These are phyloP conservation scores for Reticulascus tulasneorum DNA, from an alignment of 2,329 filamentous ascomycete species.

Conservation along the genomic window DNA sequence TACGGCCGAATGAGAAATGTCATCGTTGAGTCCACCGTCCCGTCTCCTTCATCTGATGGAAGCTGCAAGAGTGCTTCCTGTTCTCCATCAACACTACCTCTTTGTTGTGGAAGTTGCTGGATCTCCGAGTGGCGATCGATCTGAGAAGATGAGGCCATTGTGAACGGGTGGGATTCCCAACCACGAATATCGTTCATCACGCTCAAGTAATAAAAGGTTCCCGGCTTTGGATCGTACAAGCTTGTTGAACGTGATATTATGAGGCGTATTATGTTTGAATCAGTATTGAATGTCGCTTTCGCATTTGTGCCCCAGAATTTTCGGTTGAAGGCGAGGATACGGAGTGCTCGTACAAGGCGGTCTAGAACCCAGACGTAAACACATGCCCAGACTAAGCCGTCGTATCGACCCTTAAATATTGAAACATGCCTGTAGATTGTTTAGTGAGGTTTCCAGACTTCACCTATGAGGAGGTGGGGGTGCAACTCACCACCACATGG, in stretches of 20 bases:
- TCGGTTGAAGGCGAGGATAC: constrained; percentile 37
- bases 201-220: constrained; percentile 43
- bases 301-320: constrained; percentile 31
- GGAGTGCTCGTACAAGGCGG: constrained; percentile 38
- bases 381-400: constrained; percentile 46
- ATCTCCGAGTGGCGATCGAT: no score
- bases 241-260: constrained; percentile 29
- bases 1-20: constrained; percentile 43
- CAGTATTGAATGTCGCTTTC: constrained; percentile 27
- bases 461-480: constrained; percentile 6
- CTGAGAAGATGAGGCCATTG: constrained; percentile 31
- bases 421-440: constrained; percentile 39
- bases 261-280: constrained; percentile 38
- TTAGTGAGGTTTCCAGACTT: neutral
- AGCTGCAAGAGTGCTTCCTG: constrained; percentile 25
- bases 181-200: constrained; percentile 32
- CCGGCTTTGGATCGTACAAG: constrained; percentile 30
- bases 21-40: no score
- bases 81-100: no score
- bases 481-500: constrained; percentile 46
- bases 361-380: constrained; percentile 47
- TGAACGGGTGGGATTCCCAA: constrained; percentile 51
- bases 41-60: no score
- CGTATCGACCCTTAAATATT: constrained; percentile 47
- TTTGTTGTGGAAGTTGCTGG: no score